Conservation (phyloP, 1,284 basidiomycete genomes). For the Mrakiaceae sp. region DNA sequence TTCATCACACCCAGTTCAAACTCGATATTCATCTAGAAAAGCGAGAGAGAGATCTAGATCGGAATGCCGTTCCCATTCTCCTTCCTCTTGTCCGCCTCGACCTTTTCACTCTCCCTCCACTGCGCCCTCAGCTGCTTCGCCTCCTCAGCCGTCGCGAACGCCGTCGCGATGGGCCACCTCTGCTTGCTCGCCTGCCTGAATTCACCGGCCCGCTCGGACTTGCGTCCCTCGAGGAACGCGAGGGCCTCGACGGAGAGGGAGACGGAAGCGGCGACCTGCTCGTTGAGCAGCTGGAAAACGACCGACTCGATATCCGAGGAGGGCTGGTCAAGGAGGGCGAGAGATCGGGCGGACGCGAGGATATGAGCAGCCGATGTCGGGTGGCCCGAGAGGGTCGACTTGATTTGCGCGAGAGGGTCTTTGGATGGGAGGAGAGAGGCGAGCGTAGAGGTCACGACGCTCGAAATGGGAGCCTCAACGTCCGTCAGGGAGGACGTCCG, state of each 20-base stretch:
- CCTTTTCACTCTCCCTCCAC: background rate
- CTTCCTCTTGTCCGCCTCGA: too few relatives aligned
- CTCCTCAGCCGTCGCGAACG: slow-evolving; percentile 30
- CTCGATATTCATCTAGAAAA: too few relatives aligned
- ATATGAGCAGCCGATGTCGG: slow-evolving; percentile 8
- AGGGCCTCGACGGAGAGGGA: slow-evolving; percentile 14
- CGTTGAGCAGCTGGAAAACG: slow-evolving; percentile 19
- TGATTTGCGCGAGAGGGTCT: slow-evolving; percentile 13
- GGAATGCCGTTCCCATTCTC: too few relatives aligned
- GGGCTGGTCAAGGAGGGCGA: slow-evolving; percentile 10
- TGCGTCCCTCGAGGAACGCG: slow-evolving; percentile 17
- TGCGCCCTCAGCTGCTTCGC: slow-evolving; percentile 21
- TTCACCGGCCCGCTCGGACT: slow-evolving; percentile 19
- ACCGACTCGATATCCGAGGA: slow-evolving; percentile 34
- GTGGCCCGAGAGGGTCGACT: slow-evolving; percentile 8
- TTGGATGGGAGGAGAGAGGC: background rate
- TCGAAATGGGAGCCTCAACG: background rate
- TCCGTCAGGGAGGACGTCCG: slow-evolving; percentile 37
- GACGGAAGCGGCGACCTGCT: slow-evolving; percentile 22
- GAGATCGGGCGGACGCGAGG: slow-evolving; percentile 14
- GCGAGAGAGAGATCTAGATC: too few relatives aligned
- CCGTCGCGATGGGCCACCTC: slow-evolving; percentile 33
- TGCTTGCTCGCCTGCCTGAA: slow-evolving; percentile 25
- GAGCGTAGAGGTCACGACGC: background rate
- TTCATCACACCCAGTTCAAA: too few relatives aligned